Conservation (phyloP, 176 grass and related monocot species). For the Microstegium vimineum region DNA sequence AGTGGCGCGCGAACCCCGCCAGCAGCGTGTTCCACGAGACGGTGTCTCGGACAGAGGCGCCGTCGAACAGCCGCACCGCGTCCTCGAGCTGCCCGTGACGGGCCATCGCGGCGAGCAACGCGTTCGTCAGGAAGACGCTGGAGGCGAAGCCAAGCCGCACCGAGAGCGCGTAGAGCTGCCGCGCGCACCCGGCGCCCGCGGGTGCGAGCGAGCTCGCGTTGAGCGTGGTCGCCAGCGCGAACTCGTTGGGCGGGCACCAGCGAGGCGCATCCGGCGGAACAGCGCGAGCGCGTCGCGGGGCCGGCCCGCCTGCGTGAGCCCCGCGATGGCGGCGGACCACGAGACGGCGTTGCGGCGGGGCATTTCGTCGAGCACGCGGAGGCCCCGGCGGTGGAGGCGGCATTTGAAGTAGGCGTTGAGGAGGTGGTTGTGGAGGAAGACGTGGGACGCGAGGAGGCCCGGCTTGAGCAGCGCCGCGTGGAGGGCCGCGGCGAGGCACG, state of each 20-base stretch:
- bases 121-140: constrained; percentile 58
- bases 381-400: constrained; percentile 13
- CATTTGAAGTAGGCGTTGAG: constrained; percentile 55
- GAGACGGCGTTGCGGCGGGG: constrained; percentile 51
- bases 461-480: constrained; percentile 50
- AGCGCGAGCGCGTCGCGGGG: constrained; percentile 35
- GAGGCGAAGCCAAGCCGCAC: constrained; percentile 45
- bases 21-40: constrained; percentile 75
- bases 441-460: constrained; percentile 21
- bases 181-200: background rate
- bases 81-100: constrained; percentile 32
- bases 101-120: constrained; percentile 50
- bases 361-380: constrained; percentile 67
- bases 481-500: constrained; percentile 17
- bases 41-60: constrained; percentile 4
- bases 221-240: constrained; percentile 59
- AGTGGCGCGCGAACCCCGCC: constrained; percentile 28
- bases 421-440: constrained; percentile 62
- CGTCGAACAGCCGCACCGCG: constrained; percentile 38
- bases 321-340: constrained; percentile 46
- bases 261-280: constrained; percentile 41
- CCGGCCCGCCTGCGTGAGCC: constrained; percentile 35
- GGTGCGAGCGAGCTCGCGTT: constrained; percentile 39
- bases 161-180: constrained; percentile 39
- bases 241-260: constrained; percentile 46